Evolutionary conservation across 1,284 basidiomycete genomes (phyloP).

Genomic region (Vanrija sp.): DNA sequence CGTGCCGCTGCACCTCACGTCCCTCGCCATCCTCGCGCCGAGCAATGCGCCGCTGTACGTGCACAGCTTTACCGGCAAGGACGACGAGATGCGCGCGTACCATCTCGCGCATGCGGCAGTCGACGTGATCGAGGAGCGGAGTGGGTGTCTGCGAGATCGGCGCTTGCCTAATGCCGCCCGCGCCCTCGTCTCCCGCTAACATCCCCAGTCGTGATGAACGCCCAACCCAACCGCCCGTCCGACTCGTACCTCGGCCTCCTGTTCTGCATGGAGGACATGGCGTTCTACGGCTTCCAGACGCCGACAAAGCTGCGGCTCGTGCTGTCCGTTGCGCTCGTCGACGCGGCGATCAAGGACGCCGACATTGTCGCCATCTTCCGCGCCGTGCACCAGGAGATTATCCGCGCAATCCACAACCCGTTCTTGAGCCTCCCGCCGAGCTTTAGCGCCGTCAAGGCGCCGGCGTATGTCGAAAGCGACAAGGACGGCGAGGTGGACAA

Average conservation of each 20-base stretch:
- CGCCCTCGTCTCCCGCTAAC: too few relatives aligned
- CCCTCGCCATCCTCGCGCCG: slow-evolving; percentile 45
- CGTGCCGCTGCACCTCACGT: slow-evolving; percentile 45
- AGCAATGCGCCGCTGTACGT: slow-evolving; percentile 46
- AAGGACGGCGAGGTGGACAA: neutral
- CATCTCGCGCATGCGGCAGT: slow-evolving; percentile 48
- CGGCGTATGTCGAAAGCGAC: neutral
- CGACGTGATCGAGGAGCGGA: slow-evolving; percentile 48
- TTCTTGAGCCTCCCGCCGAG: slow-evolving; percentile 36
- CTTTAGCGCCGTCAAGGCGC: slow-evolving; percentile 22
- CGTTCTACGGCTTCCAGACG: slow-evolving; percentile 49
- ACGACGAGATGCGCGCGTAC: slow-evolving; percentile 46
- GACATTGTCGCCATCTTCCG: slow-evolving; percentile 49
- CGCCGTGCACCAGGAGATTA: slow-evolving; percentile 45
- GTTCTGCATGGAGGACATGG: slow-evolving; percentile 50
- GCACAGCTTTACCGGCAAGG: slow-evolving; percentile 42
- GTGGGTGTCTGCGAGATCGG: slow-evolving; percentile 25
- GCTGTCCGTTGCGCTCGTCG: slow-evolving; percentile 45
- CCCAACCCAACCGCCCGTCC: slow-evolving; percentile 40
- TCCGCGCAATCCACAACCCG: slow-evolving; percentile 38
- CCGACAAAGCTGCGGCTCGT: slow-evolving; percentile 45
- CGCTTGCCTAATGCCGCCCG: too few relatives aligned
- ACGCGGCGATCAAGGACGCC: slow-evolving; percentile 49
- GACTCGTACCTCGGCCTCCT: slow-evolving; percentile 48
- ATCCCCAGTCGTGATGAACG: slow-evolving; percentile 41